Conservation (phyloP, 495 filamentous ascomycete genomes). For the Xylaria palmicola region DNA sequence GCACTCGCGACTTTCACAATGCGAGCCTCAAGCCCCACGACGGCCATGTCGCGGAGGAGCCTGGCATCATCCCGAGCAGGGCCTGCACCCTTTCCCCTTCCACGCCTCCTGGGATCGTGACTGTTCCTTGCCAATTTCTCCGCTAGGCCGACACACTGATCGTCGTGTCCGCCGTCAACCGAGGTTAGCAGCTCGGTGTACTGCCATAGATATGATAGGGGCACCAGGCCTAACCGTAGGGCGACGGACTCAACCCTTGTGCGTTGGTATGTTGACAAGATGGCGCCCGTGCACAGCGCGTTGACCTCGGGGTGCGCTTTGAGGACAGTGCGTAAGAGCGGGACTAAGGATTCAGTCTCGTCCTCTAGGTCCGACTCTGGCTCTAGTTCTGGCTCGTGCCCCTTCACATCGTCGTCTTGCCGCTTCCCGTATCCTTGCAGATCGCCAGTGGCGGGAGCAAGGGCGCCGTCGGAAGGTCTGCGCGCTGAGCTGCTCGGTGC, state of each 20-base stretch:
- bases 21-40: constrained; percentile 71
- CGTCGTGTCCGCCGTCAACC: constrained; percentile 1
- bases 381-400: background rate
- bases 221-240: constrained; percentile 68
- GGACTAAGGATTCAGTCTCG: constrained; percentile 84
- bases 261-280: constrained; percentile 92
- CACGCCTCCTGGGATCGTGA: constrained; percentile 16
- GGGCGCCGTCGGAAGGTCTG: background rate
- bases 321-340: constrained; percentile 64
- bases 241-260: constrained; percentile 91
- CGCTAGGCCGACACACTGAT: constrained; percentile 12
- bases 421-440: background rate
- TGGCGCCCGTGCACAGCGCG: constrained; percentile 86
- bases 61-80: constrained; percentile 34
- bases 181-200: constrained; percentile 67
- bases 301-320: constrained; percentile 69
- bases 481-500: background rate
- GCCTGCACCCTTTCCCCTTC: background rate
- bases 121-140: constrained; percentile 27
- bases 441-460: constrained; percentile 2
- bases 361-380: constrained; percentile 44
- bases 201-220: constrained; percentile 88
- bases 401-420: background rate
- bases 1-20: constrained; percentile 94
- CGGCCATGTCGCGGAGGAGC: constrained; percentile 79